A percentile compares a stretch with the other conserved stretches of the same genome.
Evolutionary conservation across 495 filamentous ascomycete species (phyloP).

Genomic region (Astrothelium subdiscretum): DNA sequence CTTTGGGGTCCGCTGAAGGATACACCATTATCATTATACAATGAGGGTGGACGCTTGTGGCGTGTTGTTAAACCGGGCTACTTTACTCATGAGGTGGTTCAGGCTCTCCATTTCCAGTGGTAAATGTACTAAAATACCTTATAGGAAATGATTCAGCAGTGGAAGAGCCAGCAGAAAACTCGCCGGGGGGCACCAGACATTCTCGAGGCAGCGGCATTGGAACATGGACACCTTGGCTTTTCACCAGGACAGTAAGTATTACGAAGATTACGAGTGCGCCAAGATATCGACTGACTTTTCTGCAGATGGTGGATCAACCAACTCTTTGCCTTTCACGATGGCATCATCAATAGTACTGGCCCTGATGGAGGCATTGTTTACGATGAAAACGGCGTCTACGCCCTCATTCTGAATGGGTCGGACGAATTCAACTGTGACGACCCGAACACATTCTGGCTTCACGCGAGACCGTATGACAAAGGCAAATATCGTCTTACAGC

Average conservation of each 20-base stretch:
- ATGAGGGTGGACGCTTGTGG: constrained; percentile 23
- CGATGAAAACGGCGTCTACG: constrained; percentile 26
- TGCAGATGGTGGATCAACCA: constrained; percentile 31
- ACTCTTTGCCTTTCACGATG: constrained; percentile 26
- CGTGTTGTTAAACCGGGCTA: constrained; percentile 19
- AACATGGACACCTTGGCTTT: constrained; percentile 24
- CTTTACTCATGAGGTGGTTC: constrained; percentile 15
- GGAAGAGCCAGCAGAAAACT: constrained; percentile 1
- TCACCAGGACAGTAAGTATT: constrained; percentile 28
- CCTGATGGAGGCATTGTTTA: constrained; percentile 20
- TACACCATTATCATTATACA: constrained; percentile 21
- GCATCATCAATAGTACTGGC: constrained; percentile 25
- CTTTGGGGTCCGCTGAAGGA: constrained; percentile 21
- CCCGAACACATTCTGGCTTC: constrained; percentile 21
- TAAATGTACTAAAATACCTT: constrained; percentile 1
- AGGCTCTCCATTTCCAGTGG: constrained; percentile 10
- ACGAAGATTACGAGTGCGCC: not conserved
- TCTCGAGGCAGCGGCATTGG: not conserved
- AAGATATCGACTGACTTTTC: not conserved
- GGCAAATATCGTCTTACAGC: constrained; percentile 25
- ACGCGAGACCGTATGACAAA: constrained; percentile 14
- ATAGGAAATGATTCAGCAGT: constrained; percentile 3
- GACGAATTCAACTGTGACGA: constrained; percentile 18
- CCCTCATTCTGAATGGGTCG: constrained; percentile 23
- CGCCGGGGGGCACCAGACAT: not conserved